A percentile compares a stretch with the other conserved stretches of the same genome.
These are phyloP conservation scores for Dalbergia cultrata DNA, from an alignment of 306 rosid species.

Conservation along the genomic window DNA sequence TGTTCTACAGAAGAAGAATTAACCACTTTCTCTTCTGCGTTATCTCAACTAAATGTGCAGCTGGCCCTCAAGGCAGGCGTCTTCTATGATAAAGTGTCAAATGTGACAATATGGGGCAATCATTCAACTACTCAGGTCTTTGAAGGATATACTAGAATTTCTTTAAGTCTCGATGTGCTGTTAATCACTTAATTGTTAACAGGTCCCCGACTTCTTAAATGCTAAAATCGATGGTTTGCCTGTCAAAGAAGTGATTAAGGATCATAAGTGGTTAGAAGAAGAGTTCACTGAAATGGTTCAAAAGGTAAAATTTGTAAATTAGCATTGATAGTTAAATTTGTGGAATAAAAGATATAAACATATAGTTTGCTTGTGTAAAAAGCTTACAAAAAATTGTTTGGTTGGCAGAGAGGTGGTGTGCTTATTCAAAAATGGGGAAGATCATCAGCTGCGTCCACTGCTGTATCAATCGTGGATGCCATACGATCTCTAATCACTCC, in stretches of 20 bases:
- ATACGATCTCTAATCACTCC: slow-evolving; percentile 85
- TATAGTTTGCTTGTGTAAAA: slow-evolving; percentile 29
- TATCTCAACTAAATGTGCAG: slow-evolving; percentile 57
- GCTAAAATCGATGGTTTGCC: slow-evolving; percentile 88
- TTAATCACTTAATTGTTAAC: slow-evolving; percentile 34
- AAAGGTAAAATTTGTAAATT: slow-evolving; percentile 62
- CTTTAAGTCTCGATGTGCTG: slow-evolving; percentile 24
- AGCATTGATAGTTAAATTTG: slow-evolving; percentile 24
- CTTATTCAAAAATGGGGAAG: slow-evolving; percentile 97
- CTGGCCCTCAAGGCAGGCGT: slow-evolving; percentile 98
- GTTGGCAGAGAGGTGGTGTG: slow-evolving; percentile 88
- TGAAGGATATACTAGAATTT: slow-evolving; percentile 31
- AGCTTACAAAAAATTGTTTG: slow-evolving; percentile 38
- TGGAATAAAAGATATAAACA: not conserved
- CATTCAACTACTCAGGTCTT: slow-evolving; percentile 98
- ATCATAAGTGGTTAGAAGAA: slow-evolving; percentile 89
- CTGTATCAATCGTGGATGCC: slow-evolving; percentile 90
- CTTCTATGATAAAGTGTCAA: slow-evolving; percentile 95
- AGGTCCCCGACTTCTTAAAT: slow-evolving; percentile 97
- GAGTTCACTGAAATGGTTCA: slow-evolving; percentile 90
- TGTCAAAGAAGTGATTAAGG: slow-evolving; percentile 89
- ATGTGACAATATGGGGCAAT: slow-evolving; percentile 97
- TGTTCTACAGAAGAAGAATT: slow-evolving; percentile 23
- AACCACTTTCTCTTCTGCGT: slow-evolving; percentile 24
- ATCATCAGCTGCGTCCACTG: slow-evolving; percentile 98